Evolutionary conservation across 2,329 filamentous ascomycete genomes (phyloP).

Genomic region (Fusarium praegraminearum): DNA sequence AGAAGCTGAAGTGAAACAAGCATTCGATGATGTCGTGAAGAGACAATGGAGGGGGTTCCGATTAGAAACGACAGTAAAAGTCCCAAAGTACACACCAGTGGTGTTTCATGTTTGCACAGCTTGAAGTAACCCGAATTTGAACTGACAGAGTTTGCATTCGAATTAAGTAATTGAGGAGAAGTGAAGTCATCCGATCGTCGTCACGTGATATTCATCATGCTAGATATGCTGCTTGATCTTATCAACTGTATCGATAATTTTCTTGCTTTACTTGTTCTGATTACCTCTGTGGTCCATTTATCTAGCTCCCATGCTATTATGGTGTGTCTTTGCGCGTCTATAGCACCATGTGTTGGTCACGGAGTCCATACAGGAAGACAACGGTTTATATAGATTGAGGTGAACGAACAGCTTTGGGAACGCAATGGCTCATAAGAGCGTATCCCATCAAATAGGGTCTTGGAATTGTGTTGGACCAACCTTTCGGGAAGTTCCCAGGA

Average conservation of each 20-base stretch:
- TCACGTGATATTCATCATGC: conserved; percentile 16
- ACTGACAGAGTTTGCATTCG: conserved; percentile 18
- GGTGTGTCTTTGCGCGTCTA: too few species aligned
- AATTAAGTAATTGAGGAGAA: conserved; percentile 18
- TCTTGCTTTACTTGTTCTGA: background rate
- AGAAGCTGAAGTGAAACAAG: background rate
- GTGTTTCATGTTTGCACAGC: background rate
- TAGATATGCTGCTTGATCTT: background rate
- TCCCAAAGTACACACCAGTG: background rate
- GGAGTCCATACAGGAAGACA: background rate
- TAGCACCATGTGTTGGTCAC: too few species aligned
- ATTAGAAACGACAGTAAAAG: background rate
- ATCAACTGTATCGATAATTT: background rate
- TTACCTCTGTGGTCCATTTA: too few species aligned
- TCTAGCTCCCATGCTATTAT: accelerated
- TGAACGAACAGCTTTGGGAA: background rate
- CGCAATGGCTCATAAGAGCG: background rate
- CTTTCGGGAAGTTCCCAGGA: background rate
- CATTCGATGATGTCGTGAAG: conserved; percentile 5
- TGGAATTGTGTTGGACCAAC: background rate
- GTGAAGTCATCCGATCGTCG: conserved; percentile 28
- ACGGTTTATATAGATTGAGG: background rate
- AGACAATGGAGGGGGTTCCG: background rate
- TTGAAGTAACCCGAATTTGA: conserved; percentile 1
- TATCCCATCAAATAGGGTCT: background rate